These are phyloP conservation scores for Xylaria multiplex DNA, from an alignment of 2,329 filamentous ascomycete species.

Conservation along the genomic window DNA sequence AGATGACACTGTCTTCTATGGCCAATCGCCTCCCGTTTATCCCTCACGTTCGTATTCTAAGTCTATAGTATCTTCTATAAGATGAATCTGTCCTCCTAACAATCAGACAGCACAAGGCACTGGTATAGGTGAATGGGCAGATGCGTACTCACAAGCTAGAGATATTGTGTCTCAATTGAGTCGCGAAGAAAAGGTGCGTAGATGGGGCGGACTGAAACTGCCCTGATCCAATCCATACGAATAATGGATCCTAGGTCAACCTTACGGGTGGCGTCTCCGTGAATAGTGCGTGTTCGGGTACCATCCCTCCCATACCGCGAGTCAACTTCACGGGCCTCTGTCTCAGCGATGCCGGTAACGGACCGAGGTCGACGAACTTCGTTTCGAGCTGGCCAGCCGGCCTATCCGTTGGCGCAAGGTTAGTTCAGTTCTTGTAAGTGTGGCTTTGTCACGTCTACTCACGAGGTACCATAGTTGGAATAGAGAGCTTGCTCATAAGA, in stretches of 20 bases:
- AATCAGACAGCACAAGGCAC: conserved; percentile 43
- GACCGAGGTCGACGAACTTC: conserved; percentile 51
- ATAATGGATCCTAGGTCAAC: conserved; percentile 42
- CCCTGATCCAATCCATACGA: conserved; percentile 6
- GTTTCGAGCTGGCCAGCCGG: conserved; percentile 60
- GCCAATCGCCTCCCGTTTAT: conserved; percentile 52
- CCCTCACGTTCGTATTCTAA: conserved; percentile 46
- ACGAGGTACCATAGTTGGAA: conserved; percentile 67
- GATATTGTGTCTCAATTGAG: conserved; percentile 53
- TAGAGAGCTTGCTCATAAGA: conserved; percentile 71
- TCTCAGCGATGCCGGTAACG: conserved; percentile 51
- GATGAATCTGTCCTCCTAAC: conserved; percentile 29
- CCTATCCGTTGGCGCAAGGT: conserved; percentile 66
- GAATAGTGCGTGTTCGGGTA: conserved; percentile 54
- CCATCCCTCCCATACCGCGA: conserved; percentile 52
- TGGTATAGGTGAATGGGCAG: conserved; percentile 50
- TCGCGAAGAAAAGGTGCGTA: conserved; percentile 51
- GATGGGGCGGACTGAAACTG: no score
- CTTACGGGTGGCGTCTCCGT: conserved; percentile 50
- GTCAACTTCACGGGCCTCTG: conserved; percentile 55
- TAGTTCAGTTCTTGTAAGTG: not conserved
- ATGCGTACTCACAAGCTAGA: conserved; percentile 51
- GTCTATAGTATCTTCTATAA: not conserved
- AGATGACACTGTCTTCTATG: conserved; percentile 50
- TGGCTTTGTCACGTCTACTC: not conserved